Evolutionary conservation across 2,329 filamentous ascomycete genomes (phyloP), one percentile per base, ranked within the genome.

Genomic region (Aspergillus eucalypticola): DNA sequence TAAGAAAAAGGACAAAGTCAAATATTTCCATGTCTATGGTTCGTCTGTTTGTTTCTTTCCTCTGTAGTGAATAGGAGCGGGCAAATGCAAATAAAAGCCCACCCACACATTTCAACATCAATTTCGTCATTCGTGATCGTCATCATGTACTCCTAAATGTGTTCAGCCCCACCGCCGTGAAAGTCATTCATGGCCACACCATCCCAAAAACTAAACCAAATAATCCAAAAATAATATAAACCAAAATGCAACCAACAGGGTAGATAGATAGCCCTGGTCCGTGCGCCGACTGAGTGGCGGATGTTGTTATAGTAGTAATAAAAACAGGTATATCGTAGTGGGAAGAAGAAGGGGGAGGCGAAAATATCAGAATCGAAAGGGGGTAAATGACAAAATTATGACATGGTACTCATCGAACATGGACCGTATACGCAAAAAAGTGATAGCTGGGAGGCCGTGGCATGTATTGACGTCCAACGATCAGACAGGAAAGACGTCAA

Each of bases 101-200:
- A 35, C 32, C 32, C 32, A 35, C 32, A 41, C 29, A 41, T 53
- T 52, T 27, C 50, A 32, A 41, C 38, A 53, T 41, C 32, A 27
- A 53, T 39, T 39, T 41, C 32, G 51, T 53, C 51, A 42, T 27
- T 53, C 51, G 51, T 53, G 39, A 53, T 53, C 51, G 10, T 53
- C 51, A 38, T 53, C 51, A 53, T 53, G 25, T 21, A 53, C 51
- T 53, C 51, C 51, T 53, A 23, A 11, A n/a, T 25, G 41, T 23
- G 41, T 23, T 44, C 41, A 44, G 19, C 15, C 41, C 19, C 19
- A 44, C 41, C 41, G 41, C 41, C 41, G 41, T 13, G 32, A 35
- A 35, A 5, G 27, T 41, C 23, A 29, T 29, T 39, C 21, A 41
- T 17, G 38, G 27, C 13, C 21, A 44, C 25, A 13, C 19, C n/a